These are phyloP conservation scores for Penicillium sp. DNA, from an alignment of 2,329 filamentous ascomycete species.

Conservation along the genomic window DNA sequence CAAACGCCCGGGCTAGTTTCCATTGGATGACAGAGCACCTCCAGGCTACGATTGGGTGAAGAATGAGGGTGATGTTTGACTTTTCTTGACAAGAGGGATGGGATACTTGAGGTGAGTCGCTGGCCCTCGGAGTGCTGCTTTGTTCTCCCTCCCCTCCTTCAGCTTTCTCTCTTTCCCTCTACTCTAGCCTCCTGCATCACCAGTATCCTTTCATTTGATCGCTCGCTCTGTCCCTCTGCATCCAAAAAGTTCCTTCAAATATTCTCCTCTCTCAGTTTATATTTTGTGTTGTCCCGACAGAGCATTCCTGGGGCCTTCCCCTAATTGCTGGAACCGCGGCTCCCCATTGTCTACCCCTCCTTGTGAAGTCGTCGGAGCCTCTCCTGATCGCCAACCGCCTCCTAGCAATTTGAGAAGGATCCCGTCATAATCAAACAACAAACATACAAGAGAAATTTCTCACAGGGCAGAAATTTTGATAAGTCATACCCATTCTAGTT, in stretches of 20 bases:
- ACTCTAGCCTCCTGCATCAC: background rate
- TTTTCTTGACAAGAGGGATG: background rate
- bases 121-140: background rate
- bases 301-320: background rate
- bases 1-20: slow-evolving; percentile 2
- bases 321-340: slow-evolving; percentile 9
- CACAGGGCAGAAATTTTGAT: background rate
- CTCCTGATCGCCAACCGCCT: slow-evolving; percentile 2
- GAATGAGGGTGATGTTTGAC: slow-evolving; percentile 7
- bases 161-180: background rate
- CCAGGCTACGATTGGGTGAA: slow-evolving; percentile 13
- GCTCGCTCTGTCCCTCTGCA: background rate
- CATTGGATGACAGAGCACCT: slow-evolving; percentile 13
- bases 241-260: background rate
- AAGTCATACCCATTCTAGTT: slow-evolving; percentile 1
- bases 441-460: background rate
- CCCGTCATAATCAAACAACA: slow-evolving; percentile 3
- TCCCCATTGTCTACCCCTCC: slow-evolving; percentile 8
- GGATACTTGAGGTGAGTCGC: background rate
- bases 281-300: background rate
- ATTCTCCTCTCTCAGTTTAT: background rate
- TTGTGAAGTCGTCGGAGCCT: slow-evolving; percentile 1
- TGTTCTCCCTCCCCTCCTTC: slow-evolving; percentile 9
- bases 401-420: background rate
- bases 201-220: slow-evolving; percentile 4